Evolutionary conservation across 768 basidiomycete species (phyloP).

Genomic region (Tylopilus felleus): DNA sequence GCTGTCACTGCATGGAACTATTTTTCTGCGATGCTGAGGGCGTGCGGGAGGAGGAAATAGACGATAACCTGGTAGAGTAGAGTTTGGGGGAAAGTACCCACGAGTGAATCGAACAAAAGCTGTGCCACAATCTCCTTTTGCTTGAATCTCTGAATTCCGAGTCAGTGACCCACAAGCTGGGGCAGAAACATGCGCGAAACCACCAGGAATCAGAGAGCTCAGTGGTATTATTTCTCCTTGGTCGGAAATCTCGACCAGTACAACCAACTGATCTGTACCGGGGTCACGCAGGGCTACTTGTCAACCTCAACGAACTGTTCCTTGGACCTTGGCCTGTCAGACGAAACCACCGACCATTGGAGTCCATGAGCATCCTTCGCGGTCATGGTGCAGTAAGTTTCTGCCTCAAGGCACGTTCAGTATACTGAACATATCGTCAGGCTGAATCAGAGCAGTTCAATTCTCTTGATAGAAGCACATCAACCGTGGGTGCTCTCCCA

Average conservation of each 20-base stretch:
- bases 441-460: not conserved
- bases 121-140: not conserved
- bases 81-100: not conserved
- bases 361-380: not conserved
- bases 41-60: not conserved
- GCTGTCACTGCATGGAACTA: not conserved
- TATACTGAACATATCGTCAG: conserved; percentile 2
- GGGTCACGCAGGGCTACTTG: not conserved
- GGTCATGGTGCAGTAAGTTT: not conserved
- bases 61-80: not conserved
- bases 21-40: not conserved
- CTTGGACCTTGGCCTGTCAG: not conserved
- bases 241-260: not conserved
- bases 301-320: not conserved
- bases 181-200: not conserved
- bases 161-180: too few relatives aligned
- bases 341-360: conserved; percentile 13
- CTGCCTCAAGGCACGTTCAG: not conserved
- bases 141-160: not conserved
- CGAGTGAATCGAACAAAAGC: too few relatives aligned
- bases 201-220: not conserved
- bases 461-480: conserved; percentile 7
- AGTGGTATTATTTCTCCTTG: not conserved
- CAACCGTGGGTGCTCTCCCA: conserved; percentile 3
- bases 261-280: conserved; percentile 2